A percentile compares a stretch with the other conserved stretches of the same genome.
Evolutionary conservation across 2,329 filamentous ascomycete species (phyloP).

Genomic region (Parafenestella ontariensis): DNA sequence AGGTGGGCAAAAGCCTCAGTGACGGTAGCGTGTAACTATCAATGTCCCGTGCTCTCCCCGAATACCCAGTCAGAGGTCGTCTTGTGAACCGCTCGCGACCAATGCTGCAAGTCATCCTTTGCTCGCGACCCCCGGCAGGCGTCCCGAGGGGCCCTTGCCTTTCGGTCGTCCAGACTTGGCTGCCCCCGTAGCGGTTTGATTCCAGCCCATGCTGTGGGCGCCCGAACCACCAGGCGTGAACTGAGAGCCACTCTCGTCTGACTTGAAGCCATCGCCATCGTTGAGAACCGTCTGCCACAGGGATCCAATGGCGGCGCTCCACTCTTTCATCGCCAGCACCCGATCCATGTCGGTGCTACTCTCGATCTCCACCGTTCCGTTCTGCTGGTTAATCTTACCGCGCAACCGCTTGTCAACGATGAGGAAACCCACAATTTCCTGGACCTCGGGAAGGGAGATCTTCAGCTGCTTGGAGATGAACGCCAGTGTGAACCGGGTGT

Average conservation of each 20-base stretch:
- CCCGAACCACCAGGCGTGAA: slow-evolving; percentile 41
- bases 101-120: slow-evolving; percentile 51
- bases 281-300: slow-evolving; percentile 77
- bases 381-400: slow-evolving; percentile 88
- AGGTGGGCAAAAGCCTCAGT: slow-evolving; percentile 36
- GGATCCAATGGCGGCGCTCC: slow-evolving; percentile 72
- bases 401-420: slow-evolving; percentile 89
- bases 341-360: slow-evolving; percentile 77
- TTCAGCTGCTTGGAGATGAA: slow-evolving; percentile 90
- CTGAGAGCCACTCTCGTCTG: slow-evolving; percentile 53
- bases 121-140: slow-evolving; percentile 43
- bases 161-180: slow-evolving; percentile 41
- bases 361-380: slow-evolving; percentile 81
- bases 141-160: slow-evolving; percentile 49
- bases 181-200: slow-evolving; percentile 35
- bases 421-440: slow-evolving; percentile 93
- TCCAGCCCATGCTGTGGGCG: slow-evolving; percentile 36
- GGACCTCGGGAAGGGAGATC: slow-evolving; percentile 84
- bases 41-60: slow-evolving; percentile 34
- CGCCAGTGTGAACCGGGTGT: slow-evolving; percentile 85
- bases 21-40: slow-evolving; percentile 44
- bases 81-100: slow-evolving; percentile 37
- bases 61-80: slow-evolving; percentile 42
- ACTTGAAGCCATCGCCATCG: slow-evolving; percentile 75
- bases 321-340: slow-evolving; percentile 73